These are phyloP conservation scores for Limonium bicolor DNA, from an alignment of 148 eudicot genomes.

Conservation along the genomic window DNA sequence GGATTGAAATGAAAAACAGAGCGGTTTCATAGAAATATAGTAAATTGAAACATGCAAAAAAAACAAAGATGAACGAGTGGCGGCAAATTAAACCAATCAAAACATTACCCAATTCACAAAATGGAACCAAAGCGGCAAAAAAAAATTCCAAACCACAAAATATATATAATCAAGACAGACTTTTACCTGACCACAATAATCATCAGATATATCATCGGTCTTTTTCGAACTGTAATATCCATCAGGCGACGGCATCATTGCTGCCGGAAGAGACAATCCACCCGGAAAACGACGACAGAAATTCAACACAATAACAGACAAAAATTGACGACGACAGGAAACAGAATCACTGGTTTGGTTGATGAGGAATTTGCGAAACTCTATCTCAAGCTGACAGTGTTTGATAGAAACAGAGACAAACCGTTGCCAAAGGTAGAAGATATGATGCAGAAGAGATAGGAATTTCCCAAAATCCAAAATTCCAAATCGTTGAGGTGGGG, in stretches of 20 bases:
- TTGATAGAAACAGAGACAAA: neutral
- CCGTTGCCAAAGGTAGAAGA: neutral
- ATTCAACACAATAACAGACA: neutral
- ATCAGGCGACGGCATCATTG: neutral
- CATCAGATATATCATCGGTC: conserved; percentile 1
- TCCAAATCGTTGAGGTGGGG: neutral
- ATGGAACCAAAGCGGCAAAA: neutral
- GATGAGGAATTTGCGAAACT: too few relatives aligned
- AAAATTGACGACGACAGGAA: neutral
- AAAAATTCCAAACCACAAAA: neutral
- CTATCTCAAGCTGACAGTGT: too few relatives aligned
- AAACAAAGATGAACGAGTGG: too few relatives aligned
- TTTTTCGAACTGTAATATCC: conserved; percentile 5
- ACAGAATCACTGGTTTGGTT: neutral
- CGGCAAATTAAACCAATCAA: too few relatives aligned
- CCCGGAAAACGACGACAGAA: neutral
- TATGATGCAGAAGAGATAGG: too few relatives aligned
- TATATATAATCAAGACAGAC: neutral
- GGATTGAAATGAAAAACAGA: too few relatives aligned
- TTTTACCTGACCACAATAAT: conserved; percentile 6
- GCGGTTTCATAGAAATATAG: too few relatives aligned
- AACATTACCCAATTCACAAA: too few relatives aligned
- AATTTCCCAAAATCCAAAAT: neutral
- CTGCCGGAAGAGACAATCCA: neutral
- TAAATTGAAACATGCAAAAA: too few relatives aligned